Percentiles rank a stretch among this genome's conserved stretches.
phyloP scores from a whole-genome alignment of 2,329 filamentous ascomycete species.

The Aspergillus quadrilineatus region DNA sequence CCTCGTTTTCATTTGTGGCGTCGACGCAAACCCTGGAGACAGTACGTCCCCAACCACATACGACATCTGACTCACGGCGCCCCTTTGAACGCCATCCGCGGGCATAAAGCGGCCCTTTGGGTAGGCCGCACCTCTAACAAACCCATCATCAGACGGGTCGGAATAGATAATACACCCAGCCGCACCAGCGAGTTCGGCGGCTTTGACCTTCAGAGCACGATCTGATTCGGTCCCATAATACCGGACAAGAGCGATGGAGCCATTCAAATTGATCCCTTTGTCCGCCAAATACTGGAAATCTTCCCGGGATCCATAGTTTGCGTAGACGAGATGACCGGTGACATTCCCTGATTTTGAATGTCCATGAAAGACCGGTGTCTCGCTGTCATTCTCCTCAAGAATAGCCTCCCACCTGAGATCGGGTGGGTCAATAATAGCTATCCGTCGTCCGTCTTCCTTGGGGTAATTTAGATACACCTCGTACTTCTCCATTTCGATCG shows the following conservation, averaged over 20 bases:
- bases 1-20: constrained; percentile 54
- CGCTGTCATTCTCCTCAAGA: constrained; percentile 77
- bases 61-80: constrained; percentile 74
- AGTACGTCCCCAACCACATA: constrained; percentile 89
- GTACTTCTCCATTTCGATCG: constrained; percentile 74
- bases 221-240: constrained; percentile 74
- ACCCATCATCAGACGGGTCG: constrained; percentile 83
- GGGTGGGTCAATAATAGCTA: constrained; percentile 73
- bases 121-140: constrained; percentile 67
- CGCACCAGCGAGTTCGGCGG: constrained; percentile 82
- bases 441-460: constrained; percentile 68
- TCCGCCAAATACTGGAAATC: constrained; percentile 76
- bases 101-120: constrained; percentile 80
- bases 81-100: constrained; percentile 77
- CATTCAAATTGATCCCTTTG: constrained; percentile 69
- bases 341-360: constrained; percentile 85
- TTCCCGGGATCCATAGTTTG: constrained; percentile 81
- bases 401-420: constrained; percentile 73
- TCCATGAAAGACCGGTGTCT: constrained; percentile 82
- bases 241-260: constrained; percentile 79
- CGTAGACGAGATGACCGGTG: constrained; percentile 82
- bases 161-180: constrained; percentile 89
- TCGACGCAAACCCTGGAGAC: constrained; percentile 75
- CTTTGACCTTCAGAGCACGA: constrained; percentile 79
- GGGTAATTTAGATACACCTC: constrained; percentile 93